Evolutionary conservation across 2,329 filamentous ascomycete species (phyloP).

Genomic region (Periconia sp.): DNA sequence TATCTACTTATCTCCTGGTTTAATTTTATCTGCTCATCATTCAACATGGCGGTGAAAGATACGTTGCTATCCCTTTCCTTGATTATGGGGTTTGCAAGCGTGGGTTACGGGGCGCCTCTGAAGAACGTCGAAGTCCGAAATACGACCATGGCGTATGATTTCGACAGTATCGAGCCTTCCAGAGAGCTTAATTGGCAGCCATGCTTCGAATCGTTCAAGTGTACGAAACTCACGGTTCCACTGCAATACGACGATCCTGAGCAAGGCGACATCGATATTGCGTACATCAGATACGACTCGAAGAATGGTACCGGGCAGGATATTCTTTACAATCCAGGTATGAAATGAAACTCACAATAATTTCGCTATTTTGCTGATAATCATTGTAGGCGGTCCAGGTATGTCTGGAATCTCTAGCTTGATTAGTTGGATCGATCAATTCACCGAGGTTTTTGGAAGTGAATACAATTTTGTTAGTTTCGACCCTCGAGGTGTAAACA

Average conservation of each 20-base stretch:
- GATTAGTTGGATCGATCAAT: background rate
- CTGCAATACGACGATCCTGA: slow-evolving; percentile 15
- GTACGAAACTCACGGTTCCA: slow-evolving; percentile 15
- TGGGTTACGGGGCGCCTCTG: too few relatives aligned
- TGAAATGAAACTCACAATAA: background rate
- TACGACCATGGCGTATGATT: background rate
- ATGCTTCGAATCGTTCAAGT: slow-evolving; percentile 13
- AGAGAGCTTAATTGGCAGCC: slow-evolving; percentile 12
- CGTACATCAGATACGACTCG: slow-evolving; percentile 12
- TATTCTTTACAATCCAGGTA: slow-evolving; percentile 15
- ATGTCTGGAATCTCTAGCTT: background rate
- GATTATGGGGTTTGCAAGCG: too few relatives aligned
- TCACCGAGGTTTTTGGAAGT: background rate
- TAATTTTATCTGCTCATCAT: too few relatives aligned
- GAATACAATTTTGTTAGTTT: slow-evolving; percentile 28
- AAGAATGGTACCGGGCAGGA: slow-evolving; percentile 9
- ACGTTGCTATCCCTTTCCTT: too few relatives aligned
- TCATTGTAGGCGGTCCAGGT: slow-evolving; percentile 1
- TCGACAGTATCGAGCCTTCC: slow-evolving; percentile 9
- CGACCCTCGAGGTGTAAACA: slow-evolving; percentile 29
- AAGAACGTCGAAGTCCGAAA: background rate
- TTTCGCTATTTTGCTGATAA: background rate
- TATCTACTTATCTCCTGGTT: too few relatives aligned
- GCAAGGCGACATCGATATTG: slow-evolving; percentile 13
- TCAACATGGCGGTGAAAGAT: too few relatives aligned